Evolutionary conservation across 306 rosid genomes (phyloP).

Genomic region (Hippophae tibetana): DNA sequence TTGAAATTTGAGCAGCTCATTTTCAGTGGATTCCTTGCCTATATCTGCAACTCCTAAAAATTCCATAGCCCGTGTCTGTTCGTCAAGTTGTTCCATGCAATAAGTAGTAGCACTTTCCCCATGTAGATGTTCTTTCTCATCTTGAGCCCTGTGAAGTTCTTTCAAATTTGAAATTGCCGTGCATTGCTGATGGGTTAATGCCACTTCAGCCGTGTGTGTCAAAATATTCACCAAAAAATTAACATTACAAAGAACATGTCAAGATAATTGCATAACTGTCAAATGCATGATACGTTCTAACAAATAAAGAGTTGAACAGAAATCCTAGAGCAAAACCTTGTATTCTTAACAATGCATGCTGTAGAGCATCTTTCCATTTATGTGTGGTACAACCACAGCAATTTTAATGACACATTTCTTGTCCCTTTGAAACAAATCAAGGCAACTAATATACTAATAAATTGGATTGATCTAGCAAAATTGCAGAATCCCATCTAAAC

Average conservation of each 20-base stretch:
- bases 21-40: constrained; percentile 8
- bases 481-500: no score
- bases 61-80: not conserved
- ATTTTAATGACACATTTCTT: no score
- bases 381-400: no score
- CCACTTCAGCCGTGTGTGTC: constrained; percentile 60
- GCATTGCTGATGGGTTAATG: constrained; percentile 28
- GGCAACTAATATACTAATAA: no score
- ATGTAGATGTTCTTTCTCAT: constrained; percentile 34
- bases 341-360: no score
- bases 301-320: no score
- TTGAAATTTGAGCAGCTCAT: not conserved
- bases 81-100: constrained; percentile 12
- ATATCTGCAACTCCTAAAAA: not conserved
- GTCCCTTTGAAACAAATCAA: no score
- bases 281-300: no score
- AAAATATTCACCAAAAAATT: constrained; percentile 57
- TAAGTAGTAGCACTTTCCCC: constrained; percentile 11
- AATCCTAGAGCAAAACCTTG: no score
- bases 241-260: constrained; percentile 17
- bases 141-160: constrained; percentile 55
- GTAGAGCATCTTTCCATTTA: no score
- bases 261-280: not conserved
- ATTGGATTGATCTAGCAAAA: no score
- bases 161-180: constrained; percentile 41